These are phyloP conservation scores for Phytopythium cucurbitacearum DNA, from an alignment of 352 stramenopile genomes.

Conservation along the genomic window DNA sequence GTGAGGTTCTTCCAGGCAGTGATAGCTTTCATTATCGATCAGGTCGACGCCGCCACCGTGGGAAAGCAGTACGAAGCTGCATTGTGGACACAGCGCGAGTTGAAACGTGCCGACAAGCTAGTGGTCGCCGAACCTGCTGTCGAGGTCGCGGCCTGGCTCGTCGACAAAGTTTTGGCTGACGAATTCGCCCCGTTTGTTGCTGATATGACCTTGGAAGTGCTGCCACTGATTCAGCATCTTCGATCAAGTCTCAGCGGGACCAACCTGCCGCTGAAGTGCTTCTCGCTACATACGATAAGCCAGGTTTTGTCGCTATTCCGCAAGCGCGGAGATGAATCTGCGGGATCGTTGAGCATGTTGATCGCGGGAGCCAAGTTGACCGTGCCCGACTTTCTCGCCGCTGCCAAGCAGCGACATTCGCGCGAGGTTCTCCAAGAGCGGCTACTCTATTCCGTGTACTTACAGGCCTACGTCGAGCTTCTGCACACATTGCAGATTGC, in stretches of 20 bases:
- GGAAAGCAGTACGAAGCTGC: conserved; percentile 49
- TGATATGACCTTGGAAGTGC: background rate
- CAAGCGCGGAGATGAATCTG: background rate
- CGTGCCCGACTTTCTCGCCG: conserved; percentile 35
- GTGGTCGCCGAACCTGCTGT: conserved; percentile 61
- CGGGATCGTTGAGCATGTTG: background rate
- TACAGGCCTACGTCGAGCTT: conserved; percentile 65
- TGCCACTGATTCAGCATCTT: conserved; percentile 14
- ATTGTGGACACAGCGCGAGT: conserved; percentile 75
- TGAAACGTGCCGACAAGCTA: conserved; percentile 39
- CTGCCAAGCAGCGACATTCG: conserved; percentile 40
- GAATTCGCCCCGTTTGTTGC: conserved; percentile 1
- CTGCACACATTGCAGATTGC: conserved; percentile 23
- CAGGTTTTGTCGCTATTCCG: conserved; percentile 20
- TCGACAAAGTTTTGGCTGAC: conserved; percentile 38
- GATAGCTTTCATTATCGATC: conserved; percentile 14
- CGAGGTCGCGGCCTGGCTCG: conserved; percentile 69
- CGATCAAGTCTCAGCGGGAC: conserved; percentile 28
- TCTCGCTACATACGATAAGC: conserved; percentile 47
- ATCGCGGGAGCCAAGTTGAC: conserved; percentile 8
- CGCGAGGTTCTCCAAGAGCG: conserved; percentile 62
- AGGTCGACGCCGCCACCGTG: conserved; percentile 55
- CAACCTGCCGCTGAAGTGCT: conserved; percentile 66
- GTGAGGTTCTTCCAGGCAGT: background rate
- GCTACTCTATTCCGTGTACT: conserved; percentile 60